phyloP scores from a whole-genome alignment of 345 rosid species.

The Zanthoxylum bungeanum region DNA sequence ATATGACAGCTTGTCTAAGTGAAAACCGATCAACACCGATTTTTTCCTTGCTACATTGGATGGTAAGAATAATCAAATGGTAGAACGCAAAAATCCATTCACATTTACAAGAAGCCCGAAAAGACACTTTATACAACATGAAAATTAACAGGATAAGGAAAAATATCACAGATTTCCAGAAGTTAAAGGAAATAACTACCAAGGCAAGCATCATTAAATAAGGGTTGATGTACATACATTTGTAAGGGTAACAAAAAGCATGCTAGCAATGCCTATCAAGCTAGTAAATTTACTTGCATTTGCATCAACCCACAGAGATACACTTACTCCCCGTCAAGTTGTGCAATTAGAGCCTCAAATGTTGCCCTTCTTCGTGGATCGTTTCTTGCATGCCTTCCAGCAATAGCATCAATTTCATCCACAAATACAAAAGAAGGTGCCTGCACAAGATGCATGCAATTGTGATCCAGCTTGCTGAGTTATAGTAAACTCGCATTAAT shows the following conservation, averaged over 20 bases:
- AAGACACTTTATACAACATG: neutral
- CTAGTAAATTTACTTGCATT: neutral
- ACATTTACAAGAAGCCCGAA: neutral
- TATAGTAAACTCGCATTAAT: neutral
- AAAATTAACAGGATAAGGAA: neutral
- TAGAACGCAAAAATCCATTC: slow-evolving; percentile 15
- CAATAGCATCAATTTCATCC: slow-evolving; percentile 98
- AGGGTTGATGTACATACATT: neutral
- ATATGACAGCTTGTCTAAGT: slow-evolving; percentile 92
- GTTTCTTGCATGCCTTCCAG: slow-evolving; percentile 89
- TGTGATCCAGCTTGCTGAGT: slow-evolving; percentile 1
- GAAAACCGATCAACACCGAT: slow-evolving; percentile 89
- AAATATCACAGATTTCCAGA: neutral
- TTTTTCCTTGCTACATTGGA: slow-evolving; percentile 69
- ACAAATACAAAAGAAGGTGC: slow-evolving; percentile 96
- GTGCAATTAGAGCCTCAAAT: slow-evolving; percentile 85
- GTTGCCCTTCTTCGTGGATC: slow-evolving; percentile 87
- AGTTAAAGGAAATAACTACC: neutral
- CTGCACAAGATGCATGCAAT: slow-evolving; percentile 34
- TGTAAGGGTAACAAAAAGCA: neutral
- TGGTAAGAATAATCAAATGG: neutral
- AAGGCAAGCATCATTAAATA: neutral
- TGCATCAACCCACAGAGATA: slow-evolving; percentile 5
- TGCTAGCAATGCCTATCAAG: neutral
- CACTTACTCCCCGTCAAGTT: slow-evolving; percentile 95